Evolutionary conservation across 768 basidiomycete genomes (phyloP).

Genomic region (Agrocybe praecox): DNA sequence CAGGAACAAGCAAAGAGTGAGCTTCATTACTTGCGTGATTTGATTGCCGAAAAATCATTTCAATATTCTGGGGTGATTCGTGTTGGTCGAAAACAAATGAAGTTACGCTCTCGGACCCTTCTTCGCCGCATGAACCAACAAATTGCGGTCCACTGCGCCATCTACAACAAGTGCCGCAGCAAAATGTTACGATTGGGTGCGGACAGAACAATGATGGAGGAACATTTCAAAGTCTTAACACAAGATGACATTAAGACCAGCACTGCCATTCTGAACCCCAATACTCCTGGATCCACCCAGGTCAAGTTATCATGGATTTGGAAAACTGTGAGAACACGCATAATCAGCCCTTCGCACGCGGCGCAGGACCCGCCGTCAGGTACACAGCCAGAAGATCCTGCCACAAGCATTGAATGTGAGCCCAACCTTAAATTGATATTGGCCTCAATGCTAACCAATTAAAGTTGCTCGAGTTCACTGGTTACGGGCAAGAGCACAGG

Average conservation of each 20-base stretch:
- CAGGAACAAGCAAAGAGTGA: background rate
- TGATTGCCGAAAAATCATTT: conserved; percentile 10
- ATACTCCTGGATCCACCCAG: conserved; percentile 4
- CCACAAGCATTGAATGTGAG: conserved; percentile 7
- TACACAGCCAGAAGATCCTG: background rate
- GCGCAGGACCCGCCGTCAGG: background rate
- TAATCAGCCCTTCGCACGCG: background rate
- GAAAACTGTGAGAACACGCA: background rate
- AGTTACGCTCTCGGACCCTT: background rate
- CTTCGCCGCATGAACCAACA: background rate
- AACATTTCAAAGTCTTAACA: background rate
- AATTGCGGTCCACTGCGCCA: background rate
- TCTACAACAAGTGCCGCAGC: conserved; percentile 1
- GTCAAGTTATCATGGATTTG: conserved; percentile 16
- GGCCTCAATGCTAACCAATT: background rate
- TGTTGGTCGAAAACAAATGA: background rate
- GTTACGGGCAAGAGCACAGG: conserved; percentile 13
- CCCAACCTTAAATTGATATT: background rate
- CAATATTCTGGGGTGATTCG: conserved; percentile 1
- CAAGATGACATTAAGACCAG: conserved; percentile 14
- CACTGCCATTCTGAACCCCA: conserved; percentile 16
- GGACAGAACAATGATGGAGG: background rate
- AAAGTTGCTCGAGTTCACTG: conserved; percentile 17
- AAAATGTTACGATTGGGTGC: background rate
- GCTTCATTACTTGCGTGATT: background rate